phyloP scores from a whole-genome alignment of 2,329 filamentous ascomycete genomes.

The Malbranchea cinnamomea region DNA sequence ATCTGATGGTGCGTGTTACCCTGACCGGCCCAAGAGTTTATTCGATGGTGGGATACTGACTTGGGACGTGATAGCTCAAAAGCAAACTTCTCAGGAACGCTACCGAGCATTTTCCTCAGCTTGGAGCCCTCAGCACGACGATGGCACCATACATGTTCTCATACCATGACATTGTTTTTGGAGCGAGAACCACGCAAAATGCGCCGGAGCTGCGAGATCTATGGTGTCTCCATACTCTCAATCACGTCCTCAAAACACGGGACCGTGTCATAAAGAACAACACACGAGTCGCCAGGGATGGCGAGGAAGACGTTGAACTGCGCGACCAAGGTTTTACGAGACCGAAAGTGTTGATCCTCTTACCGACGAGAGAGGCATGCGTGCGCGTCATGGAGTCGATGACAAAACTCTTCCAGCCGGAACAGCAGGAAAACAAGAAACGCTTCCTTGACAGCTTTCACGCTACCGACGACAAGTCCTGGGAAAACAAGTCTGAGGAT shows the following conservation, averaged over 20 bases:
- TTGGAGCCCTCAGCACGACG: conserved; percentile 48
- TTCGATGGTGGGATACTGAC: background rate
- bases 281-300: conserved; percentile 54
- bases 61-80: conserved; percentile 42
- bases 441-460: conserved; percentile 76
- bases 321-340: conserved; percentile 92
- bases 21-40: conserved; percentile 1
- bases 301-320: conserved; percentile 53
- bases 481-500: conserved; percentile 64
- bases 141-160: conserved; percentile 61
- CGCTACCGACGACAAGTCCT: conserved; percentile 52
- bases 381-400: conserved; percentile 65
- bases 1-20: conserved; percentile 24
- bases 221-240: conserved; percentile 68
- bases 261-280: conserved; percentile 91
- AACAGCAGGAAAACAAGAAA: conserved; percentile 90
- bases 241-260: conserved; percentile 86
- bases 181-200: conserved; percentile 54
- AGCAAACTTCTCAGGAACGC: conserved; percentile 47
- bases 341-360: conserved; percentile 79
- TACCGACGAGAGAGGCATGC: conserved; percentile 79
- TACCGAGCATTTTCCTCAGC: conserved; percentile 37
- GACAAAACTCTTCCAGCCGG: conserved; percentile 58
- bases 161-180: conserved; percentile 69
- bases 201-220: conserved; percentile 54